Percentiles rank a stretch among this genome's conserved stretches.
phyloP scores from a whole-genome alignment of 2,329 filamentous ascomycete genomes.

The Cercospora sojina region DNA sequence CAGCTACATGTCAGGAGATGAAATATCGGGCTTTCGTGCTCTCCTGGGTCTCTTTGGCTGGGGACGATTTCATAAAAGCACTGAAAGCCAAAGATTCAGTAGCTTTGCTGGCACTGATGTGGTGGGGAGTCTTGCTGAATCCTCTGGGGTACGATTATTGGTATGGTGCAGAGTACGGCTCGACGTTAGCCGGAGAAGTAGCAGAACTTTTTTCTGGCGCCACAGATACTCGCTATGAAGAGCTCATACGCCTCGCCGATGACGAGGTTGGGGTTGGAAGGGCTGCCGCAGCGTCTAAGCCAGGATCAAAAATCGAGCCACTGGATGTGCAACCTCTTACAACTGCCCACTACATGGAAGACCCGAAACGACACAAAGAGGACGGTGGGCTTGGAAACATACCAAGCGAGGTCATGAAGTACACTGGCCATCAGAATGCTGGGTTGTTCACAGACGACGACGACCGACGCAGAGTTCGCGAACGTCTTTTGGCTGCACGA shows the following conservation, averaged over 20 bases:
- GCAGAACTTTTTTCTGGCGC: neutral
- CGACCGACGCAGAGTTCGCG: constrained; percentile 7
- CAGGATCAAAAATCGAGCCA: constrained; percentile 1
- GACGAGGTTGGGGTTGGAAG: constrained; percentile 2
- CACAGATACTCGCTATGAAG: neutral
- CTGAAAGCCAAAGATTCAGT: constrained; percentile 17
- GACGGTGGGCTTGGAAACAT: constrained; percentile 7
- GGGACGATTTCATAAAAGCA: constrained; percentile 16
- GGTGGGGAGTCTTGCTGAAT: constrained; percentile 20
- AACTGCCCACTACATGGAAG: constrained; percentile 7
- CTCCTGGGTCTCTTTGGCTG: constrained; percentile 15
- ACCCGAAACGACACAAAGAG: neutral
- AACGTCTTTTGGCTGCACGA: neutral
- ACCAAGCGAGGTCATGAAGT: constrained; percentile 15
- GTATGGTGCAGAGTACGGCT: constrained; percentile 21
- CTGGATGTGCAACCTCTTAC: neutral
- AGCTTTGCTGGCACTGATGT: constrained; percentile 17
- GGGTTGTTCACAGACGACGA: constrained; percentile 4
- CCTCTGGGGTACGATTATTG: constrained; percentile 16
- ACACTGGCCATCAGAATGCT: constrained; percentile 11
- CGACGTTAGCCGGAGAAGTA: constrained; percentile 8
- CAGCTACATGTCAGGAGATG: constrained; percentile 10
- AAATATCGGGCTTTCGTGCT: constrained; percentile 13
- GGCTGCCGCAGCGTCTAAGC: neutral
- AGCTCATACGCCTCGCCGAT: constrained; percentile 2